Evolutionary conservation across 139 green algal species (phyloP).

Genomic region (Marvania coccoides): DNA sequence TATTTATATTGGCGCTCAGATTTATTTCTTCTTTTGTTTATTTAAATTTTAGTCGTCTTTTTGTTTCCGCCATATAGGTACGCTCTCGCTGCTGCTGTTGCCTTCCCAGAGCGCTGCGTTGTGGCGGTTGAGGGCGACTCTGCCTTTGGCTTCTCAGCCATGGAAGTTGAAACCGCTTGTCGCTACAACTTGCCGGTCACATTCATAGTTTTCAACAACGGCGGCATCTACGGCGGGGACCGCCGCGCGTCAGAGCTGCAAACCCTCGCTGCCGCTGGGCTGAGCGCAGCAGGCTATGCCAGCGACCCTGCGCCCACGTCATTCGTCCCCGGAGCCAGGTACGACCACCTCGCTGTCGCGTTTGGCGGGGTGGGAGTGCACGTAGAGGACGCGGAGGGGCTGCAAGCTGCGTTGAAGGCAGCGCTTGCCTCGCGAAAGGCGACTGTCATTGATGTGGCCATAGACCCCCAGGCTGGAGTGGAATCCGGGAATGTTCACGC

Average conservation of each 20-base stretch:
- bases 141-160: conserved; percentile 75
- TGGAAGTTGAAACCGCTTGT: conserved; percentile 67
- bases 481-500: conserved; percentile 64
- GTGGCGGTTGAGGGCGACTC: conserved; percentile 75
- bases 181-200: conserved; percentile 68
- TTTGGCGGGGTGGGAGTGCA: conserved; percentile 53
- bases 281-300: conserved; percentile 19
- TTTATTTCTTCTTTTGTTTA: no score
- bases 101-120: conserved; percentile 37
- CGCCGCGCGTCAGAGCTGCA: conserved; percentile 30
- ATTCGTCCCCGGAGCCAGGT: conserved; percentile 53
- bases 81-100: conserved; percentile 25
- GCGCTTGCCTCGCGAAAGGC: conserved; percentile 32
- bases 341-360: conserved; percentile 59
- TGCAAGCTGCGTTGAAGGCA: conserved; percentile 28
- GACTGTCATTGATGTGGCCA: conserved; percentile 54
- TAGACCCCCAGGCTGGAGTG: conserved; percentile 65
- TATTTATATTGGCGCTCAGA: no score
- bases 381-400: conserved; percentile 27
- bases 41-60: no score
- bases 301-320: conserved; percentile 60
- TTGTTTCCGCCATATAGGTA: no score
- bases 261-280: conserved; percentile 27
- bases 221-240: conserved; percentile 76
- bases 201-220: conserved; percentile 76